A percentile compares a stretch with the other conserved stretches of the same genome.
Conservation (phyloP, 441 rosid species). For the Adansonia madagascariensis region DNA sequence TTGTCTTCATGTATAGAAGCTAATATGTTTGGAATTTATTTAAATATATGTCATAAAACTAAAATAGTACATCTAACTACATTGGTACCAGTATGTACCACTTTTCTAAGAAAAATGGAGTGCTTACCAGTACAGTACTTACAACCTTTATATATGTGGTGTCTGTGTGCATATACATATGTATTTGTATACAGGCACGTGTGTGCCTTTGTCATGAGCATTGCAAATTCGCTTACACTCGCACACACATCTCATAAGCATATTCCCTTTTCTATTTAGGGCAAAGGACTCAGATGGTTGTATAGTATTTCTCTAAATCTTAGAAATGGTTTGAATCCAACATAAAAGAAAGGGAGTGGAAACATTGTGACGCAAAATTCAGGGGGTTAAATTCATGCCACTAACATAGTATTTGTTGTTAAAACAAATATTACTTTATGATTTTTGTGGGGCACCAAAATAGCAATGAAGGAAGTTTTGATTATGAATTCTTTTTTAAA, state of each 20-base stretch:
- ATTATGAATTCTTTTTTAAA: slow-evolving; percentile 27
- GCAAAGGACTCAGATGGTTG: slow-evolving; percentile 1
- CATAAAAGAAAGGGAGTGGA: slow-evolving; percentile 2
- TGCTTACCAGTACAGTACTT: background rate
- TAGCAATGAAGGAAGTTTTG: slow-evolving; percentile 17
- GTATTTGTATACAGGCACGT: background rate
- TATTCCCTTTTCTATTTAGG: background rate
- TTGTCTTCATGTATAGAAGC: background rate
- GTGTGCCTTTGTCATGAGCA: background rate
- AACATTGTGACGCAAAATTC: background rate
- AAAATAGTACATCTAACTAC: background rate
- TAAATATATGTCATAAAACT: background rate
- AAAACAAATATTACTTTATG: background rate
- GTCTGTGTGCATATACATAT: background rate
- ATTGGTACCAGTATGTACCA: background rate
- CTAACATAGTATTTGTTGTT: slow-evolving; percentile 8
- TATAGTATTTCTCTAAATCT: background rate
- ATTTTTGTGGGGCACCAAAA: background rate
- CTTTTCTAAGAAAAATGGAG: background rate
- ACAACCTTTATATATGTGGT: background rate
- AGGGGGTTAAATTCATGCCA: background rate
- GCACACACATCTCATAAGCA: background rate
- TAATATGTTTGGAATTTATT: background rate
- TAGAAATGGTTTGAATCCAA: slow-evolving; percentile 10
- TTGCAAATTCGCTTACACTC: background rate